These are phyloP conservation scores for Cronartium quercuum DNA, from an alignment of 1,284 basidiomycete species.

Conservation along the genomic window DNA sequence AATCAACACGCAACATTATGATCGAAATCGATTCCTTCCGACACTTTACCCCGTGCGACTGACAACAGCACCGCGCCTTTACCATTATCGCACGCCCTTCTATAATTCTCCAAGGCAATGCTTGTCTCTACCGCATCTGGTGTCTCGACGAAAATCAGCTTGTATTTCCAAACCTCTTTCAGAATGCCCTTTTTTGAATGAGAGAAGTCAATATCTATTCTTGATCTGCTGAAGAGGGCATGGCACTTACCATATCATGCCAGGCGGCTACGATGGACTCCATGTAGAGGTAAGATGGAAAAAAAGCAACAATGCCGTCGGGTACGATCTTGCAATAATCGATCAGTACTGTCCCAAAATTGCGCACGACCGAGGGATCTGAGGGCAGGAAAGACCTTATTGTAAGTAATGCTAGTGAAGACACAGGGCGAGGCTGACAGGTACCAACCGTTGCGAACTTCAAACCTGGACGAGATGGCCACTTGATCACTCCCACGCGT, in stretches of 20 bases:
- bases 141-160: slow-evolving; percentile 98
- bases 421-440: neutral
- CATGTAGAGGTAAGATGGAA: slow-evolving; percentile 99
- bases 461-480: slow-evolving; percentile 96
- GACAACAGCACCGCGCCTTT: slow-evolving; percentile 93
- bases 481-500: slow-evolving; percentile 98
- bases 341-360: slow-evolving; percentile 95
- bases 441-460: slow-evolving; percentile 69
- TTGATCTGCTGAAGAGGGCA: too few species aligned
- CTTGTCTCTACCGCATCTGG: slow-evolving; percentile 98
- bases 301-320: slow-evolving; percentile 99
- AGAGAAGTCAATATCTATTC: neutral
- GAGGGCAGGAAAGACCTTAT: neutral
- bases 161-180: slow-evolving; percentile 99
- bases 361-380: slow-evolving; percentile 95
- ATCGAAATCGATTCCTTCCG: slow-evolving; percentile 99
- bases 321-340: slow-evolving; percentile 97
- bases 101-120: slow-evolving; percentile 94
- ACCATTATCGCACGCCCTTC: slow-evolving; percentile 96
- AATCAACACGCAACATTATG: slow-evolving; percentile 54
- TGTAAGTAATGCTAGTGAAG: neutral
- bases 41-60: slow-evolving; percentile 97
- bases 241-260: slow-evolving; percentile 87
- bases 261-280: slow-evolving; percentile 98
- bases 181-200: slow-evolving; percentile 69